phyloP scores from a whole-genome alignment of 1,284 basidiomycete species.

The Fomes fomentarius region DNA sequence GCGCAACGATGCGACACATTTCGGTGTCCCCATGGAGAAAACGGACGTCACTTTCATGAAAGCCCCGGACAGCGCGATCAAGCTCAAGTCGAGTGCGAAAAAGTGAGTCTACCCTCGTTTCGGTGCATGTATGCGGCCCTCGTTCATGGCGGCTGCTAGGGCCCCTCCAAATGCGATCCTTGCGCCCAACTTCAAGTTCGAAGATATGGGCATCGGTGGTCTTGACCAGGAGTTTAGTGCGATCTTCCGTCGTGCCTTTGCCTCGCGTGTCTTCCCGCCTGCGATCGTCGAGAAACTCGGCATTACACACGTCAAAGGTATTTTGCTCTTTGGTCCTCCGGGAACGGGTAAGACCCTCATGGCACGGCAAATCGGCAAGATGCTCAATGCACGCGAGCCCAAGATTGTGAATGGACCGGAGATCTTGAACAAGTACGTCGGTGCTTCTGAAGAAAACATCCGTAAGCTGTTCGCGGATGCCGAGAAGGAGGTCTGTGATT shows the following conservation, averaged over 20 bases:
- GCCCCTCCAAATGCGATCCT: slow-evolving; percentile 94
- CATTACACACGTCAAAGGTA: slow-evolving; percentile 98
- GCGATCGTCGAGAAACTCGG: slow-evolving; percentile 97
- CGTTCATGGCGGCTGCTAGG: slow-evolving; percentile 52
- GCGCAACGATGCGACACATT: slow-evolving; percentile 46
- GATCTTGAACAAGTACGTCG: slow-evolving; percentile 97
- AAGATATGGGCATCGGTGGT: slow-evolving; percentile 99
- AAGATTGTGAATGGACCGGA: slow-evolving; percentile 99
- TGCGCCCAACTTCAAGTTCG: slow-evolving; percentile 98
- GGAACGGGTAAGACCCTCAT: slow-evolving; percentile 99
- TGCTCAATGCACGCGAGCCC: slow-evolving; percentile 98
- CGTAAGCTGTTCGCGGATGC: slow-evolving; percentile 98
- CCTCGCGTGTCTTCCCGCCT: slow-evolving; percentile 96
- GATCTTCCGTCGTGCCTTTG: slow-evolving; percentile 99
- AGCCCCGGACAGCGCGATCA: slow-evolving; percentile 80
- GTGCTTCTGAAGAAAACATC: slow-evolving; percentile 98
- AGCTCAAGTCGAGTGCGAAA: slow-evolving; percentile 91
- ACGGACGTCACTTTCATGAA: slow-evolving; percentile 92
- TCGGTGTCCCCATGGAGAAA: slow-evolving; percentile 88
- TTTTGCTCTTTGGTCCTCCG: slow-evolving; percentile 94
- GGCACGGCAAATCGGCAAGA: slow-evolving; percentile 98
- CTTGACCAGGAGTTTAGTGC: slow-evolving; percentile 94
- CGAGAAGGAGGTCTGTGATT: slow-evolving; percentile 82
- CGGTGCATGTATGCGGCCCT: background rate
- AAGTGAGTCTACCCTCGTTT: slow-evolving; percentile 55